A percentile compares a stretch with the other conserved stretches of the same genome.
phyloP scores from a whole-genome alignment of 2,329 filamentous ascomycete genomes.

The Colletotrichum scovillei region DNA sequence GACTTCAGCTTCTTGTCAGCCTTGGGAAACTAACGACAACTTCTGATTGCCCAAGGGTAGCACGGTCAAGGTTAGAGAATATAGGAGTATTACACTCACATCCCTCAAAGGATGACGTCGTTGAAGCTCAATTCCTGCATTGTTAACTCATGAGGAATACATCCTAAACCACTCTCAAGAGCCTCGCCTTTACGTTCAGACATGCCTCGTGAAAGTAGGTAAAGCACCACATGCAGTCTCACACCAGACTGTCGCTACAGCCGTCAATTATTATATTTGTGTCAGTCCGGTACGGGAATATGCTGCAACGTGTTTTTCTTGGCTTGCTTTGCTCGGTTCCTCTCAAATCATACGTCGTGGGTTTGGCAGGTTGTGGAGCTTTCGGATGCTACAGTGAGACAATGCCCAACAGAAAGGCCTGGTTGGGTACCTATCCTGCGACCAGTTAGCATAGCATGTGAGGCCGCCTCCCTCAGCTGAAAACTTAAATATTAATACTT shows the following conservation, averaged over 20 bases:
- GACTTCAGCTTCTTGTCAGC: too few species aligned
- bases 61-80: too few species aligned
- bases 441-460: neutral
- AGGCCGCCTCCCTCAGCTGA: neutral
- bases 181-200: too few species aligned
- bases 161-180: too few species aligned
- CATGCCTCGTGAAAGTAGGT: too few species aligned
- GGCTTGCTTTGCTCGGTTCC: neutral
- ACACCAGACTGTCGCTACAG: neutral
- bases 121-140: too few species aligned
- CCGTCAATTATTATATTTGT: neutral
- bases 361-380: neutral
- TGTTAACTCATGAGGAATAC: too few species aligned
- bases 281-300: neutral
- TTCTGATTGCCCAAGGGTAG: too few species aligned
- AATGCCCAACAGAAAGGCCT: neutral
- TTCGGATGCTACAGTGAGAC: neutral
- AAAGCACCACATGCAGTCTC: too few species aligned
- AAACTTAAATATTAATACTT: neutral
- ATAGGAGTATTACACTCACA: too few species aligned
- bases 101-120: too few species aligned
- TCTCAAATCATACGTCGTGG: neutral
- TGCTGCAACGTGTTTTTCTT: neutral
- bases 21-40: too few species aligned
- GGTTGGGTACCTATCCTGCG: neutral